Evolutionary conservation across 2,329 filamentous ascomycete species (phyloP), one percentile per base, ranked within the genome.

Genomic region (Colletotrichum horii): DNA sequence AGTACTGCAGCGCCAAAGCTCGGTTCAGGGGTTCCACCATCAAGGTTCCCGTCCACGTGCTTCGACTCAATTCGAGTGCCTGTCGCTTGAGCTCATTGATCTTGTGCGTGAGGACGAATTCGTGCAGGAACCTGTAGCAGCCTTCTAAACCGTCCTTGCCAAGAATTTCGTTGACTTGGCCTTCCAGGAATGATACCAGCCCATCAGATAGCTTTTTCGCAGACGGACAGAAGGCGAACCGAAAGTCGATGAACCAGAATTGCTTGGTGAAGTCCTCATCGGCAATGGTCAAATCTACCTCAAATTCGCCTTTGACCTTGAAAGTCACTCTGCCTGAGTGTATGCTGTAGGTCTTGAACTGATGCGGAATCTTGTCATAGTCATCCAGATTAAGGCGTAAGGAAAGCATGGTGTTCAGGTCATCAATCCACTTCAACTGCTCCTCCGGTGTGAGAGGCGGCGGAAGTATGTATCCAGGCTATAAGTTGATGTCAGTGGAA

Each of bases 191-290:
- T 43, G 88, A 86, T 70, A 93, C 90, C 60, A 97, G 85, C 5
- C 87, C 86, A 30, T 93, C 91, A 0, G 93, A 88, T 9, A 97
- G 80, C 65, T 88, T 86, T 15, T 84, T 84, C 1, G 94, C 89
- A 1, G 92, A 89, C 2, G 96, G 96, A 11, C 87, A 89, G 82
- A 98, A 99, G 16, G 93, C 87, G 79, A 98, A 96, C 75, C 96
- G 92, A 80, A 98, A 93, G 83, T 98, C 96, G 77, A 98, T 94
- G 82, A 98, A 98, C 89, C 94, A 98, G 82, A 98, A 97, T 80
- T 97, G 96, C 70, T 94, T 94, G 36, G 92, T 88, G 22, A 93
- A 91, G 78, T 97, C 94, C 81, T 98, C 96, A 79, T 96, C 94
- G 22, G 94, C 95, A 77, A 98, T 94, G 1, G 96, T 96, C 67